A percentile compares a stretch with the other conserved stretches of the same genome.
phyloP scores from a whole-genome alignment of 306 rosid species.

The Mimosa pudica region DNA sequence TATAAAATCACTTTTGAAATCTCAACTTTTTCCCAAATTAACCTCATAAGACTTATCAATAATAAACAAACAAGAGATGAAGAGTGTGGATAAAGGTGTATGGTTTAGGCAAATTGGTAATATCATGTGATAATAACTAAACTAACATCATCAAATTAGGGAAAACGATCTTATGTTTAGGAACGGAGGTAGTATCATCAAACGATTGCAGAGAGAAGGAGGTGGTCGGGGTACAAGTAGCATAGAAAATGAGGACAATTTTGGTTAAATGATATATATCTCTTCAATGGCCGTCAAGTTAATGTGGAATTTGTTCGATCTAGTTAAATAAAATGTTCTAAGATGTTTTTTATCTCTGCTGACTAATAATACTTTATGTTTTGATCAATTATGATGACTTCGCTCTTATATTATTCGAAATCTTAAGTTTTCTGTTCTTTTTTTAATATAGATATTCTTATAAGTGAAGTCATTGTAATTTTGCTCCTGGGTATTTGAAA shows the following conservation, averaged over 20 bases:
- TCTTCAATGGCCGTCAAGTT: constrained; percentile 3
- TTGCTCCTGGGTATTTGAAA: constrained; percentile 22
- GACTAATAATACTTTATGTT: constrained; percentile 7
- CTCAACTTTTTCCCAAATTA: too few relatives aligned
- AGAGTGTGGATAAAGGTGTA: too few relatives aligned
- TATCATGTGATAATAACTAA: too few relatives aligned
- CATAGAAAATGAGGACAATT: constrained; percentile 1
- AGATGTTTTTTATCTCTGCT: not conserved
- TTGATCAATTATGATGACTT: constrained; percentile 12
- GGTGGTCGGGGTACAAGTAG: not conserved
- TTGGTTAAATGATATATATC: constrained; percentile 1
- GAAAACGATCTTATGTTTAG: too few relatives aligned
- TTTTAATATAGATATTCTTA: constrained; percentile 5
- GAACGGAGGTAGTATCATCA: not conserved
- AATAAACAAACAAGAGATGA: too few relatives aligned
- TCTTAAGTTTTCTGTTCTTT: constrained; percentile 9
- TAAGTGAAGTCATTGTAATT: constrained; percentile 2
- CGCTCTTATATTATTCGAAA: constrained; percentile 17
- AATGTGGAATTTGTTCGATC: constrained; percentile 27
- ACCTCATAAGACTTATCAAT: too few relatives aligned
- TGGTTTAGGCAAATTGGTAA: too few relatives aligned
- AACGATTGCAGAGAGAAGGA: not conserved
- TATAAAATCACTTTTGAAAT: too few relatives aligned
- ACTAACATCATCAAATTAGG: too few relatives aligned
- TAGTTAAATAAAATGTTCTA: constrained; percentile 13